Base-by-base conservation (phyloP, 768 basidiomycete genomes). In the Trametes cingulata region DNA sequence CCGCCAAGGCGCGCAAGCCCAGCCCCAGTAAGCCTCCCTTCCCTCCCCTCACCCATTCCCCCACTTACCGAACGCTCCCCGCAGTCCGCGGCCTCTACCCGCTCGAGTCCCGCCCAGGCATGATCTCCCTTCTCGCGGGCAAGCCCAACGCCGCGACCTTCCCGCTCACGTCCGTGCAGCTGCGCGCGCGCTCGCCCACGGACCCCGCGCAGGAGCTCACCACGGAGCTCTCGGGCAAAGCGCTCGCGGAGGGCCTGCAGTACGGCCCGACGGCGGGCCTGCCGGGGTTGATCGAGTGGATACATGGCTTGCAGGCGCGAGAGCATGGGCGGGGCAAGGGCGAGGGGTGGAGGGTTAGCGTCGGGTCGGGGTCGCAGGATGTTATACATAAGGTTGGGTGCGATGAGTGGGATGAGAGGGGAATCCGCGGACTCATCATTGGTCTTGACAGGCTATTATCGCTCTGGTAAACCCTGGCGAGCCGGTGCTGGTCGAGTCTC, bases 361-460 rank as follows among this genome's bases (percentile, higher is more conserved):
- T 97, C 8, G 94, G 95, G 2, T 80, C 81, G 33, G 96, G 96
- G 7, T 92, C 91, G 45, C 97, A 98, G 75, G 94, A 97, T 77
- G 72, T 94, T 60, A 83, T 98, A 47, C 89, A 81, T 75, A 97
- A 96, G 83, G 93, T 90, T 58, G 2, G 62, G 12, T 10, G 13
- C 2, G n/a, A 15, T 12, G 24, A 12, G 24, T 20, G 12, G 22
- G 6, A 5, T 9, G 8, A 19, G 40, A 22, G 39, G 13, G 15
- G 24, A 39, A 19, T 12, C n/a, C n/a, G 27, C 19, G 22, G 48
- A 36, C 24, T 5, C 33, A 39, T 17, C 7, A 14, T n/a, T 56
- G 29, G 29, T 33, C 20, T 29, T 52, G 33, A 41, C 20, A 96
- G 92, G 87, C 89, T 20, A 82, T 93, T 62, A 67, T 79, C n/a